These are phyloP conservation scores for Juglanconis oblonga DNA, from an alignment of 2,329 filamentous ascomycete species.

Conservation along the genomic window DNA sequence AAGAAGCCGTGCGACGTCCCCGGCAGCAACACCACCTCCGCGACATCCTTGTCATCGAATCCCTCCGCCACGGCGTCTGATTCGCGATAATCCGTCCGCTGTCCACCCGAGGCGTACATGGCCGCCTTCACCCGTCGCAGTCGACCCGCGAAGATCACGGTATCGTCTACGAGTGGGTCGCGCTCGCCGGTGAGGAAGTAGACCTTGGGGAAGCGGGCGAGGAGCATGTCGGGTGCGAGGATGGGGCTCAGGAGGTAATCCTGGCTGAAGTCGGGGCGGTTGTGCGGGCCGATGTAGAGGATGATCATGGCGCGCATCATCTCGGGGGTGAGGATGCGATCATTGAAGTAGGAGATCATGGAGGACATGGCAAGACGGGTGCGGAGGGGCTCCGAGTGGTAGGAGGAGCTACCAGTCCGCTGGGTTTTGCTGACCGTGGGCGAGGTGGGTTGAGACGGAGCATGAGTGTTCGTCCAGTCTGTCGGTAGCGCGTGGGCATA, in stretches of 20 bases:
- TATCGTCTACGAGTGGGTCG: conserved; percentile 94
- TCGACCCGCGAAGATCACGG: conserved; percentile 89
- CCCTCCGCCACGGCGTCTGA: conserved; percentile 43
- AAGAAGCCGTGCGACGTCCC: conserved; percentile 92
- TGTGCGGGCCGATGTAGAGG: conserved; percentile 89
- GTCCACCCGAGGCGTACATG: conserved; percentile 45
- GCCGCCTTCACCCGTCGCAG: conserved; percentile 75
- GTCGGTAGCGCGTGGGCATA: conserved; percentile 48
- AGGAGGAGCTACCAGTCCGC: conserved; percentile 34
- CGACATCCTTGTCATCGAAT: conserved; percentile 71
- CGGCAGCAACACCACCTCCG: conserved; percentile 81
- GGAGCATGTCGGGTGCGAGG: conserved; percentile 78
- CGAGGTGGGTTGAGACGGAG: conserved; percentile 17
- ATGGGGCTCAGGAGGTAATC: conserved; percentile 91
- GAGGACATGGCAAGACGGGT: conserved; percentile 91
- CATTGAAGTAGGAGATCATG: conserved; percentile 98
- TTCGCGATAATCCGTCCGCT: conserved; percentile 48
- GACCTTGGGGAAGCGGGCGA: conserved; percentile 87
- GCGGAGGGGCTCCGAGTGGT: conserved; percentile 59
- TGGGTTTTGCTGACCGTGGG: conserved; percentile 18
- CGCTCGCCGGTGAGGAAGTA: conserved; percentile 94
- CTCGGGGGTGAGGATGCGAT: conserved; percentile 89
- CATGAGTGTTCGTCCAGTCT: conserved; percentile 27
- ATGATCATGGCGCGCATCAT: conserved; percentile 99
- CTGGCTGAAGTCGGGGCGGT: conserved; percentile 85